Evolutionary conservation across 1,284 basidiomycete species (phyloP).

Genomic region (Inonotus hispidus): DNA sequence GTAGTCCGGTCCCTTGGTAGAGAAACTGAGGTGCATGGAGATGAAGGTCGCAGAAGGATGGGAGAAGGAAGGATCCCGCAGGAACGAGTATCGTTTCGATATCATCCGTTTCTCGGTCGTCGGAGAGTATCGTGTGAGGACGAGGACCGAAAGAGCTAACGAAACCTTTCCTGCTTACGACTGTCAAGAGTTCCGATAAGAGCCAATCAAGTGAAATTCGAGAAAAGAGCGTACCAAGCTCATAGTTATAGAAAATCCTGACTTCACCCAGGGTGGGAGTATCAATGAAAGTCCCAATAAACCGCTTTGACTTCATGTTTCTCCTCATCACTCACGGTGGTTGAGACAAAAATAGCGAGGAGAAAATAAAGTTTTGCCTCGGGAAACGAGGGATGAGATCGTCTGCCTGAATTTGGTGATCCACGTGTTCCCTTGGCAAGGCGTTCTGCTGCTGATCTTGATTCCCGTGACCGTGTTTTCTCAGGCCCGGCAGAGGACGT

Average conservation of each 20-base stretch:
- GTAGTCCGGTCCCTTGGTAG: slow-evolving; percentile 79
- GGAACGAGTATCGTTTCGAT: slow-evolving; percentile 26
- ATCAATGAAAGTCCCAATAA: slow-evolving; percentile 16
- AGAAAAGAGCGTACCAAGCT: slow-evolving; percentile 2
- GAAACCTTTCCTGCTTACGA: slow-evolving; percentile 17
- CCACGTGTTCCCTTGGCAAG: too few relatives aligned
- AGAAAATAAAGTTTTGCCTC: too few relatives aligned
- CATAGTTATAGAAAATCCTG: slow-evolving; percentile 10
- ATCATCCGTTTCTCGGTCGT: background rate
- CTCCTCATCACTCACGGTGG: too few relatives aligned
- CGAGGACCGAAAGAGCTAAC: slow-evolving; percentile 10
- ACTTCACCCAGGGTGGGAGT: slow-evolving; percentile 12
- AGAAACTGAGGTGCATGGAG: slow-evolving; percentile 84
- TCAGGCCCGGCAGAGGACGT: too few relatives aligned
- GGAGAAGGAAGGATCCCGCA: slow-evolving; percentile 60
- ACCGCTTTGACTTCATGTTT: slow-evolving; percentile 3
- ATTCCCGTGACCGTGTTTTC: too few relatives aligned
- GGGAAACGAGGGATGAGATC: too few relatives aligned
- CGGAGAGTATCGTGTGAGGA: background rate
- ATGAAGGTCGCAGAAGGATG: slow-evolving; percentile 77
- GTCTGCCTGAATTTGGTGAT: too few relatives aligned
- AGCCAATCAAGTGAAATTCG: too few relatives aligned
- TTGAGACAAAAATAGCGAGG: too few relatives aligned
- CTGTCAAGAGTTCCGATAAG: background rate
- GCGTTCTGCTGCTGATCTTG: too few relatives aligned